phyloP scores from a whole-genome alignment of 169 alveolate species.

The Plasmodium yoelii region DNA sequence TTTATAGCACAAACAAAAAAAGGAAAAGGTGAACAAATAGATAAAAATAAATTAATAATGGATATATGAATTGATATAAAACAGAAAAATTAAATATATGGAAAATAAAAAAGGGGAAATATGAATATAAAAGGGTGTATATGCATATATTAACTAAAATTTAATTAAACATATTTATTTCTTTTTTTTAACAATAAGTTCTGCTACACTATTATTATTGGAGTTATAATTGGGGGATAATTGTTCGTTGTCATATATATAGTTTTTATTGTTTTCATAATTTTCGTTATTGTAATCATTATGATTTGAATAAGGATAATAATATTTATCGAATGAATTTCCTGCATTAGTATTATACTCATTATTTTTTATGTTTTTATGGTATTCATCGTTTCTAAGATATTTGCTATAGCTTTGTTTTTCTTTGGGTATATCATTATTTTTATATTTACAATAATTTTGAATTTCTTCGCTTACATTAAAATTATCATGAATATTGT shows the following conservation, averaged over 20 bases:
- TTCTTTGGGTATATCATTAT: constrained; percentile 1
- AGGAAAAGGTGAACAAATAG: no score
- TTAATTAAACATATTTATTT: constrained; percentile 16
- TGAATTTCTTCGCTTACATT: constrained; percentile 4
- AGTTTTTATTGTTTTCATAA: constrained; percentile 33
- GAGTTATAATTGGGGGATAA: neutral
- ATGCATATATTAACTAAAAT: constrained; percentile 11
- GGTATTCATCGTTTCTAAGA: constrained; percentile 18
- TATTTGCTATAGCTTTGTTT: constrained; percentile 6
- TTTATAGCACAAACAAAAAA: no score
- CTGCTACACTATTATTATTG: constrained; percentile 23
- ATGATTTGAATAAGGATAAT: constrained; percentile 64
- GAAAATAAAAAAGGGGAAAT: neutral
- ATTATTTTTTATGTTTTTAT: constrained; percentile 5
- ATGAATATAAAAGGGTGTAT: neutral
- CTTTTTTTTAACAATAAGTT: constrained; percentile 44
- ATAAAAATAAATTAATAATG: no score
- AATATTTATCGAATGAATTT: constrained; percentile 29
- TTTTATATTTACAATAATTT: constrained; percentile 25
- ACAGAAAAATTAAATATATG: neutral
- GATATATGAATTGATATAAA: neutral
- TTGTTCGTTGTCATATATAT: constrained; percentile 39
- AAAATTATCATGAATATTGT: constrained; percentile 1
- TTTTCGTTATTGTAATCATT: constrained; percentile 16
- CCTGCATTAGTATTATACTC: constrained; percentile 12